Base-by-base conservation (phyloP, 1,139 yeast genomes). In the Magnusiomyces tetraspermus region DNA sequence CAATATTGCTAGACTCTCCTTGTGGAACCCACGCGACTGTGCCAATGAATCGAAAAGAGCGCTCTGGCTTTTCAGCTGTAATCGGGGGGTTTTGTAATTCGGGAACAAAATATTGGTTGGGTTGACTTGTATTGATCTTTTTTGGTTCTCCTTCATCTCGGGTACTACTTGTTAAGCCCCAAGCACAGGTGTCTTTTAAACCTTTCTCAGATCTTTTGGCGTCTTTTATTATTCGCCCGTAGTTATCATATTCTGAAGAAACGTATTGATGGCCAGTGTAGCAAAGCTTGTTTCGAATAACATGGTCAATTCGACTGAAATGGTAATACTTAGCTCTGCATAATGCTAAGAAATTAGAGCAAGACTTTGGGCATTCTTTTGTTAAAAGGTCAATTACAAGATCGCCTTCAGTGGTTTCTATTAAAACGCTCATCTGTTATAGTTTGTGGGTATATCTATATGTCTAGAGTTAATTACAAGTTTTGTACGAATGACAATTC, bases 361-460 rank as follows among this genome's bases (percentile, higher is more conserved):
- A 67, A 44, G 74, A 73, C 26, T 60, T 59, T 1, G 76, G 76
- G 2, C 74, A 70, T 2, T 64, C 61, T 11, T 73, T 64, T 3
- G 60, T 56, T 46, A 66, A 61, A 28, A 82, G 62, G 59, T 82
- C 88, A n/a, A 82, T 63, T 13, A 79, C 83, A 17, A 82, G 49
- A 57, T 72, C 75, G 8, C 79, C 77, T 63, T 62, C 64, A 1
- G 80, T 75, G 0, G 85, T 80, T 60, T 81, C 85, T 13, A 80
- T 51, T 37, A 81, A 60, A 2, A 80, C 81, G 60, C 85, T 79
- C 85, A 80, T 80, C 19, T 2, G n/a, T n/a, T n/a, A n/a, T n/a
- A n/a, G n/a, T n/a, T n/a, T n/a, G n/a, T n/a, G n/a, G n/a, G n/a
- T n/a, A n/a, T n/a, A n/a, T n/a, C n/a, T n/a, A n/a, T n/a, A n/a